These are phyloP conservation scores for Phialophora expanda DNA, from an alignment of 2,329 filamentous ascomycete species.

Conservation along the genomic window DNA sequence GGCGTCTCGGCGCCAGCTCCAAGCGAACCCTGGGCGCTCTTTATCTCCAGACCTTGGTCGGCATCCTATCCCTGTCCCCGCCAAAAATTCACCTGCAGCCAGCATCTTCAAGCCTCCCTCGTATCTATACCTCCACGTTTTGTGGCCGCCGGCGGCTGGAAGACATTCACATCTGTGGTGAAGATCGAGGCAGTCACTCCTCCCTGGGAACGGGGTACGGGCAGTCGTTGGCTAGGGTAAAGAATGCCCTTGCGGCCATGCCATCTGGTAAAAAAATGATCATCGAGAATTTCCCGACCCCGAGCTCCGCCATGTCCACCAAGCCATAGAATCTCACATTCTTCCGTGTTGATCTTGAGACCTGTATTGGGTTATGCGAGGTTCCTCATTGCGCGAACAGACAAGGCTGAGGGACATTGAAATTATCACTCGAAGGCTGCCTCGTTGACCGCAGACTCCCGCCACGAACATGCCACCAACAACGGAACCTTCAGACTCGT, in stretches of 20 bases:
- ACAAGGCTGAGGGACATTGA: slow-evolving; percentile 2
- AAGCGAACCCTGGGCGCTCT: slow-evolving; percentile 14
- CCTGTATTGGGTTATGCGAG: background rate
- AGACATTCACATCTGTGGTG: background rate
- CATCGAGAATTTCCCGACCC: background rate
- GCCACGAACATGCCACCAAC: slow-evolving; percentile 22
- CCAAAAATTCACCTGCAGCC: slow-evolving; percentile 8
- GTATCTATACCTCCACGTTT: slow-evolving; percentile 5
- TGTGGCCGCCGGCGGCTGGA: slow-evolving; percentile 12
- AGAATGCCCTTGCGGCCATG: slow-evolving; percentile 14
- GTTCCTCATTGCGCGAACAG: background rate
- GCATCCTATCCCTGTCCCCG: slow-evolving; percentile 4
- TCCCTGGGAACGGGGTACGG: slow-evolving; percentile 7
- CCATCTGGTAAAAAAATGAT: background rate
- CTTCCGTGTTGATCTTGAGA: background rate
- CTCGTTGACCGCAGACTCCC: background rate
- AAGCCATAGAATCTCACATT: slow-evolving; percentile 7
- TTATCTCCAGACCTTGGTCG: slow-evolving; percentile 16
- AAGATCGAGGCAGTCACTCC: background rate
- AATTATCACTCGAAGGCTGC: background rate
- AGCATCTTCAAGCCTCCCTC: background rate
- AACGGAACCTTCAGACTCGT: slow-evolving; percentile 41
- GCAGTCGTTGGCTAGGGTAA: slow-evolving; percentile 6
- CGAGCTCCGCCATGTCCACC: slow-evolving; percentile 4
- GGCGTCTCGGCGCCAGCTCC: slow-evolving; percentile 2